Conservation (phyloP, 2,329 filamentous ascomycete species). For the Epichloe baconii region DNA sequence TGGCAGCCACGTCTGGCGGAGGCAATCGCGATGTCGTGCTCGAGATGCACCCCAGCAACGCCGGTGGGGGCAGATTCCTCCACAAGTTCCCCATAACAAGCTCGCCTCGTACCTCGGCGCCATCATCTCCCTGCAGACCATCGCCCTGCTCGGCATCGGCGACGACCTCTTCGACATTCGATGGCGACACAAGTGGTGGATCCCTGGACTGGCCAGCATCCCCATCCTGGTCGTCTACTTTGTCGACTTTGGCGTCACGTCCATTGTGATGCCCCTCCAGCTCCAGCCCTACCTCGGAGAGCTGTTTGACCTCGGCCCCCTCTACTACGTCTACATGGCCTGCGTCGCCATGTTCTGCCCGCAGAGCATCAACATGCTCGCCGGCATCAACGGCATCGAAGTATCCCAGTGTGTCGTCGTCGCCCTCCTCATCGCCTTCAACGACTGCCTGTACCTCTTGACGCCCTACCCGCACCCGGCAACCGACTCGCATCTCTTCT, state of each 20-base stretch:
- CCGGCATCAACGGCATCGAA: conserved; percentile 97
- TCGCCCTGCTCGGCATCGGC: conserved; percentile 80
- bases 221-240: conserved; percentile 95
- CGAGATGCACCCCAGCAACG: conserved; percentile 52
- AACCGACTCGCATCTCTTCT: conserved; percentile 91
- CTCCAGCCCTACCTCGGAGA: conserved; percentile 75
- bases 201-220: conserved; percentile 84
- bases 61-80: conserved; percentile 53
- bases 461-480: conserved; percentile 81
- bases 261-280: conserved; percentile 79
- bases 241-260: conserved; percentile 94
- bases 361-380: conserved; percentile 99
- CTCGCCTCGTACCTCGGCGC: conserved; percentile 91
- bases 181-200: conserved; percentile 98
- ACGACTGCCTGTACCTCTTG: conserved; percentile 79
- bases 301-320: conserved; percentile 65
- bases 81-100: conserved; percentile 92
- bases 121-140: conserved; percentile 81
- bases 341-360: conserved; percentile 93
- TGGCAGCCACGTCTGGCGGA: conserved; percentile 84
- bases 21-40: conserved; percentile 81
- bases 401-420: conserved; percentile 90
- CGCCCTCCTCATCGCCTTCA: conserved; percentile 67
- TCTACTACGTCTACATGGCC: conserved; percentile 97
- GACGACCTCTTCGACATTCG: conserved; percentile 97